Evolutionary conservation across 2,329 filamentous ascomycete genomes (phyloP).

Genomic region (Aspergillus ibericus): DNA sequence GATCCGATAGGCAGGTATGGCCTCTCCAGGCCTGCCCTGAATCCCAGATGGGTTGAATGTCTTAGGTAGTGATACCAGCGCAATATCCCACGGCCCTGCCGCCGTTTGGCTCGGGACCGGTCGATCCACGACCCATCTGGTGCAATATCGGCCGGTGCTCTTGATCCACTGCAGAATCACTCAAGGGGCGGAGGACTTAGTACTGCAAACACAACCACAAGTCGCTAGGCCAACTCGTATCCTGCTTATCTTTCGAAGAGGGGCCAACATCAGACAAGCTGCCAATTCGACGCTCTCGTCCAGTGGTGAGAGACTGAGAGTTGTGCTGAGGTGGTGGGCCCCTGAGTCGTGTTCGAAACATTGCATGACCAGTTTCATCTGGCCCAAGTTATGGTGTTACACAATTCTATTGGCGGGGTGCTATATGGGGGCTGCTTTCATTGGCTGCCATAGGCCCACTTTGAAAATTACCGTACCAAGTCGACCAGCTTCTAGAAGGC

Average conservation of each 20-base stretch:
- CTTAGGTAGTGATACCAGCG: neutral
- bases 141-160: neutral
- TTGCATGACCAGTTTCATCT: conserved; percentile 12
- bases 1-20: neutral
- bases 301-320: neutral
- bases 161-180: neutral
- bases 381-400: neutral
- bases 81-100: neutral
- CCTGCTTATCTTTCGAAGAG: neutral
- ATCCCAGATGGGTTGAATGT: neutral
- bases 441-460: neutral
- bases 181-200: neutral
- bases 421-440: neutral
- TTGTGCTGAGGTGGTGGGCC: neutral
- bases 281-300: neutral
- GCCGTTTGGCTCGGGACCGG: neutral
- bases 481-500: neutral
- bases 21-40: neutral
- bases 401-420: neutral
- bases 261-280: neutral
- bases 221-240: neutral
- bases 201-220: neutral
- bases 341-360: conserved; percentile 3
- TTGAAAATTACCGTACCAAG: conserved; percentile 1
- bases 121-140: neutral